Conservation (phyloP, 306 rosid genomes). For the Pterocarpus santalinus region DNA sequence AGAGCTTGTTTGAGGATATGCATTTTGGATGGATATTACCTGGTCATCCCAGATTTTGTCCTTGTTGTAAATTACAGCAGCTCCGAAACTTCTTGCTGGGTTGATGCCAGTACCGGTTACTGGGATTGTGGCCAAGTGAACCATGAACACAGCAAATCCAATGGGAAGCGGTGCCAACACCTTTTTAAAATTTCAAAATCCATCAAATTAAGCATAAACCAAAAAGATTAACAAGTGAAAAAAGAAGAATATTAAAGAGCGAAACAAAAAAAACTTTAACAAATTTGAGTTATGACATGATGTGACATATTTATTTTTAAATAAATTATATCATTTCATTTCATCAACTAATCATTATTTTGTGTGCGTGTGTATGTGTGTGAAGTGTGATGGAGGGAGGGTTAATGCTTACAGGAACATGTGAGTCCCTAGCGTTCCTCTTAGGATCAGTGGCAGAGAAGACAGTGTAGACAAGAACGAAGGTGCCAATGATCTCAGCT, state of each 20-base stretch:
- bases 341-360: no score
- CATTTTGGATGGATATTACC: conserved; percentile 40
- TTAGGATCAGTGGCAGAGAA: conserved; percentile 97
- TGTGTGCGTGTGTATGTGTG: no score
- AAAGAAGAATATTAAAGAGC: no score
- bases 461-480: conserved; percentile 96
- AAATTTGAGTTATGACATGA: no score
- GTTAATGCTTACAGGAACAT: conserved; percentile 76
- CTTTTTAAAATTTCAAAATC: conserved; percentile 42
- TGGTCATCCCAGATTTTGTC: conserved; percentile 90
- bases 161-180: conserved; percentile 94
- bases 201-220: not conserved
- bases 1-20: not conserved
- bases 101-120: conserved; percentile 94
- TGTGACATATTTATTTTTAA: no score
- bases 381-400: no score
- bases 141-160: conserved; percentile 97
- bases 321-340: no score
- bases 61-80: conserved; percentile 80
- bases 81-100: conserved; percentile 98
- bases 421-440: conserved; percentile 90
- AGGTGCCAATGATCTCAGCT: conserved; percentile 95
- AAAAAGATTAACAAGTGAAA: not conserved
- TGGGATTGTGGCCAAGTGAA: conserved; percentile 95
- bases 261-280: no score